These are phyloP conservation scores for Selaginella tamariscina DNA, from an alignment of 75 land plant genomes.

Conservation along the genomic window DNA sequence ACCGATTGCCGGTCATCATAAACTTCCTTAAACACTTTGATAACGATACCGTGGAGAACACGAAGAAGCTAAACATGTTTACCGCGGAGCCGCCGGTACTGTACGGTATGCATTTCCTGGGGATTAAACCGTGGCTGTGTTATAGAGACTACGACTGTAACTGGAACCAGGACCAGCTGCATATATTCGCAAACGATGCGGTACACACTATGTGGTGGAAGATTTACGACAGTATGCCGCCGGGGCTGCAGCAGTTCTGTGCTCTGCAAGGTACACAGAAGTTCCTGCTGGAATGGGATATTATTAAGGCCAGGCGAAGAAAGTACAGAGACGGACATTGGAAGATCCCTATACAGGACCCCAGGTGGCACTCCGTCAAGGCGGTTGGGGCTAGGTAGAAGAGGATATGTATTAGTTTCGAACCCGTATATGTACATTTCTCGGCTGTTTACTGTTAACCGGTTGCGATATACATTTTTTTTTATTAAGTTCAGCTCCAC, in stretches of 20 bases:
- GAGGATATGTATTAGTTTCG: too few species aligned
- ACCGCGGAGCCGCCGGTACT: constrained; percentile 1
- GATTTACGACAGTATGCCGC: not conserved
- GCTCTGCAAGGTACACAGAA: not conserved
- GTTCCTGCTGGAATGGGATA: not conserved
- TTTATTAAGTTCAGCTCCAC: too few species aligned
- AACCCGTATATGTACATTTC: too few species aligned
- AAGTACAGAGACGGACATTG: constrained; percentile 1
- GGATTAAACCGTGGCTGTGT: constrained; percentile 11
- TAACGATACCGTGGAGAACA: not conserved
- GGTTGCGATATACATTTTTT: too few species aligned
- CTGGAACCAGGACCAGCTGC: constrained; percentile 3
- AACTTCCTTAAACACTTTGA: constrained; percentile 9
- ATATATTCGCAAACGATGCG: constrained; percentile 1
- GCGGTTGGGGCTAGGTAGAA: not conserved
- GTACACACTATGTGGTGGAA: constrained; percentile 6
- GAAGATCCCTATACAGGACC: constrained; percentile 5
- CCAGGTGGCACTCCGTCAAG: not conserved
- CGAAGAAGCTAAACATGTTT: not conserved
- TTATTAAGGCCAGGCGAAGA: not conserved
- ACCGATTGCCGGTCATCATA: not conserved
- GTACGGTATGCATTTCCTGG: constrained; percentile 8
- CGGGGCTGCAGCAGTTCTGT: constrained; percentile 4
- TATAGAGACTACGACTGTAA: constrained; percentile 7
- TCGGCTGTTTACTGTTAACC: too few species aligned